A percentile compares a stretch with the other conserved stretches of the same genome.
Evolutionary conservation across 169 alveolate genomes (phyloP).

Genomic region (Eimeria sp.): DNA sequence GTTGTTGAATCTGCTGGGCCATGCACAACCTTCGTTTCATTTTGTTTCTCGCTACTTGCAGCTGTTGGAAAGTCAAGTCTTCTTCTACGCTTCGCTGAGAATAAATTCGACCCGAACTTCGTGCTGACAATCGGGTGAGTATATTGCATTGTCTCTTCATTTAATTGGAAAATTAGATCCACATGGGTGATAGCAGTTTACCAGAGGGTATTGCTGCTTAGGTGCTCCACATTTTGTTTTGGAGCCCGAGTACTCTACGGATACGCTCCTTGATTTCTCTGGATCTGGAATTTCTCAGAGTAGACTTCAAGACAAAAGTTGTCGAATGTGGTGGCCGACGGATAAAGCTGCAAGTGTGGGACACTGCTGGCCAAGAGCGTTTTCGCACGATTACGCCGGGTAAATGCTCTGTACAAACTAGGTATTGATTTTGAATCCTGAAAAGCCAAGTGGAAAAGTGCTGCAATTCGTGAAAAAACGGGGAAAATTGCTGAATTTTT

Average conservation of each 20-base stretch:
- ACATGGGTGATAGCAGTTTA: not conserved
- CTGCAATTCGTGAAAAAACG: not conserved
- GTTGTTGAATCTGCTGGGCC: not conserved
- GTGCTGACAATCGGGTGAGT: slow-evolving; percentile 75
- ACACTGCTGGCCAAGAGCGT: slow-evolving; percentile 99
- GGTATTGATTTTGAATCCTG: not conserved
- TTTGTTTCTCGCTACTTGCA: not conserved
- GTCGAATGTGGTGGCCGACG: slow-evolving; percentile 83
- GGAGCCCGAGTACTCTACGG: slow-evolving; percentile 58
- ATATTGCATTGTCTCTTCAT: not conserved
- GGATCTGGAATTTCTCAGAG: slow-evolving; percentile 90
- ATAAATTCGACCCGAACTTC: slow-evolving; percentile 51
- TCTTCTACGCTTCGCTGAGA: slow-evolving; percentile 36
- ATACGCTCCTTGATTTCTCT: slow-evolving; percentile 87
- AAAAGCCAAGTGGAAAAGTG: not conserved
- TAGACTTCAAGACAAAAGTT: slow-evolving; percentile 88
- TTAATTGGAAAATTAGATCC: not conserved
- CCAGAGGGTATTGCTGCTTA: not conserved
- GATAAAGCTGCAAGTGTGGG: slow-evolving; percentile 96
- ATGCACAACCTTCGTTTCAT: not conserved
- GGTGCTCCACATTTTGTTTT: not conserved
- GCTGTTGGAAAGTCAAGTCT: slow-evolving; percentile 59
- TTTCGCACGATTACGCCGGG: slow-evolving; percentile 96
- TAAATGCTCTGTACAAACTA: not conserved
- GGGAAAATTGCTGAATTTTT: not conserved